Conservation (phyloP, 1,139 yeast genomes). For the Scheffersomyces stambukii region DNA sequence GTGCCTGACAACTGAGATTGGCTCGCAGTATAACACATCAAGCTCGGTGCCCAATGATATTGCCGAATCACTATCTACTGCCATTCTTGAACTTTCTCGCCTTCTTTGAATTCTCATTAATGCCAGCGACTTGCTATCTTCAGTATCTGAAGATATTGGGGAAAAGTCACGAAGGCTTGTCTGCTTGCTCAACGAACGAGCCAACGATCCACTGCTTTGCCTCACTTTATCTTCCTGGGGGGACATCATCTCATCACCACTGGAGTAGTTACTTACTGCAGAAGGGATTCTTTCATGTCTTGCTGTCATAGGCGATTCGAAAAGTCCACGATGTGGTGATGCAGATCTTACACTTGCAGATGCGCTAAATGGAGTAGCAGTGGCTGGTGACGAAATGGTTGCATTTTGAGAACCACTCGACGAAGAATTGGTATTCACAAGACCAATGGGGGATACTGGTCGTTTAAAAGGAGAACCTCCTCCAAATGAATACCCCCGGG, state of each 20-base stretch:
- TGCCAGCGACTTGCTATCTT: conserved; percentile 53
- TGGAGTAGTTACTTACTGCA: conserved; percentile 30
- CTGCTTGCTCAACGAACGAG: conserved; percentile 4
- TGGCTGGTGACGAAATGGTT: conserved; percentile 8
- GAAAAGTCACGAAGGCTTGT: conserved; percentile 15
- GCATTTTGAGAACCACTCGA: too few relatives aligned
- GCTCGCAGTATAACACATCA: conserved; percentile 81
- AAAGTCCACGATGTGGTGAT: conserved; percentile 23
- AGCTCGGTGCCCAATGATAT: conserved; percentile 23
- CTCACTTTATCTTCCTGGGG: conserved; percentile 5
- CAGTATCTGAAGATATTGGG: conserved; percentile 69
- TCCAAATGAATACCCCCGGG: conserved; percentile 37
- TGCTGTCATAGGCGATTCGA: conserved; percentile 22
- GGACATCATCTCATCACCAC: conserved; percentile 29
- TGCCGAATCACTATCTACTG: conserved; percentile 1
- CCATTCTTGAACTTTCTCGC: conserved; percentile 43
- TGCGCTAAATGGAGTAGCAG: conserved; percentile 2
- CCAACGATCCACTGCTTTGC: conserved; percentile 5
- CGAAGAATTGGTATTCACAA: conserved; percentile 11
- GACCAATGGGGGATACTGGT: conserved; percentile 21
- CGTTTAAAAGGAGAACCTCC: conserved; percentile 12
- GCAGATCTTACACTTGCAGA: conserved; percentile 16
- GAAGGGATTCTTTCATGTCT: conserved; percentile 33
- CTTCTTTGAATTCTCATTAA: conserved; percentile 54
- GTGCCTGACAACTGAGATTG: conserved; percentile 77